Percentiles rank a stretch among this genome's conserved stretches.
These are phyloP conservation scores for Solanum lignicaule DNA, from an alignment of 257 asterid genomes.

Conservation along the genomic window DNA sequence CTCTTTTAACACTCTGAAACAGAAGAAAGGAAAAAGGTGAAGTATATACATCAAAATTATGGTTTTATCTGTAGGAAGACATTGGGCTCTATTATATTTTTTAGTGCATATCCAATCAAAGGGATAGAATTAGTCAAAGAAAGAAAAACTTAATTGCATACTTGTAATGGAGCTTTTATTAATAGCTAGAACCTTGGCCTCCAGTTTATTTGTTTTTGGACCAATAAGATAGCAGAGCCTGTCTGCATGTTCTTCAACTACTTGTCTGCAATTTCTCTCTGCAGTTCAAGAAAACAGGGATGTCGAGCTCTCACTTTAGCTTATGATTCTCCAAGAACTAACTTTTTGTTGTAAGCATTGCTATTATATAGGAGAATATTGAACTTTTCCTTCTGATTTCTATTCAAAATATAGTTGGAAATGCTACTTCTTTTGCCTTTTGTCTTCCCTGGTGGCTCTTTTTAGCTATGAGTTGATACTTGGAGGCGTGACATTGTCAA, in stretches of 20 bases:
- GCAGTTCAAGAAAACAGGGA: neutral
- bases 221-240: neutral
- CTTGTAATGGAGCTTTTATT: neutral
- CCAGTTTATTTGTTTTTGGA: neutral
- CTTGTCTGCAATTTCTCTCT: neutral
- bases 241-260: neutral
- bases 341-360: neutral
- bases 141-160: neutral
- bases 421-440: neutral
- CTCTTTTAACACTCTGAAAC: neutral
- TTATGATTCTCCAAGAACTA: neutral
- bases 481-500: neutral
- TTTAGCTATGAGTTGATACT: neutral
- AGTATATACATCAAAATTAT: neutral
- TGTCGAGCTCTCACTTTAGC: neutral
- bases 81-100: neutral
- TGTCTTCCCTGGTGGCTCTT: neutral
- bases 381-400: neutral
- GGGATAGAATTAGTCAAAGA: neutral
- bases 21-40: neutral
- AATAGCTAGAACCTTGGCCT: neutral
- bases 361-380: neutral
- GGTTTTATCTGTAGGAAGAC: neutral
- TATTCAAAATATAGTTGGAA: neutral
- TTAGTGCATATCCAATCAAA: neutral